A percentile compares a stretch with the other conserved stretches of the same genome.
These are phyloP conservation scores for Datura wrightii DNA, from an alignment of 257 asterid genomes.

Conservation along the genomic window DNA sequence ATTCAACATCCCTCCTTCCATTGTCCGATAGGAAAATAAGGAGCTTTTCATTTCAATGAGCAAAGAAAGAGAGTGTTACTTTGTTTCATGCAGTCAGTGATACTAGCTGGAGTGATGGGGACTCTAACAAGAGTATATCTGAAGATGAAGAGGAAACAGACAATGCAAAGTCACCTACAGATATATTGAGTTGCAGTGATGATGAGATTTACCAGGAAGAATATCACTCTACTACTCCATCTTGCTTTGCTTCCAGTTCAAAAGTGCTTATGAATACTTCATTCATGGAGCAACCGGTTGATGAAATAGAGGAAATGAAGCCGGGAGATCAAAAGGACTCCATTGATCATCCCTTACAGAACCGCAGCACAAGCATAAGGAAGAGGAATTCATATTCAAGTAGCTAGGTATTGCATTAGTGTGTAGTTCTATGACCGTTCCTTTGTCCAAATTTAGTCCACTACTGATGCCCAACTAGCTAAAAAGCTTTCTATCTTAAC, in stretches of 20 bases:
- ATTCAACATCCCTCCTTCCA: conserved; percentile 60
- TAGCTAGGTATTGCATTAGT: conserved; percentile 38
- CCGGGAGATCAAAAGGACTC: conserved; percentile 28
- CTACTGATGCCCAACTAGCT: background rate
- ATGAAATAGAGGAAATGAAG: conserved; percentile 49
- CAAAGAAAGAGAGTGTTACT: conserved; percentile 65
- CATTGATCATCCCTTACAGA: conserved; percentile 27
- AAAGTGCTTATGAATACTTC: too few species aligned
- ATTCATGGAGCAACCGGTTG: too few species aligned
- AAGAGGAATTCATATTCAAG: conserved; percentile 67
- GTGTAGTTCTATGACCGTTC: background rate
- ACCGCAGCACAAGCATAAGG: conserved; percentile 51
- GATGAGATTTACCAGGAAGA: conserved; percentile 46
- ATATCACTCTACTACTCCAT: conserved; percentile 30
- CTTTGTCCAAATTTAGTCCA: background rate
- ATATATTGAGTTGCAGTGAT: conserved; percentile 44
- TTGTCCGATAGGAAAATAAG: conserved; percentile 49
- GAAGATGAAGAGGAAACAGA: conserved; percentile 37
- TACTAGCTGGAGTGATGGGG: conserved; percentile 43
- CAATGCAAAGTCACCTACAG: conserved; percentile 52
- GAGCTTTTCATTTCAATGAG: conserved; percentile 69
- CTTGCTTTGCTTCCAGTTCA: conserved; percentile 39
- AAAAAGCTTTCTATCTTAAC: too few species aligned
- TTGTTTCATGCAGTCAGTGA: conserved; percentile 61
- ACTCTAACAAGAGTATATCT: conserved; percentile 27